Evolutionary conservation across 805 yeast genomes (phyloP).

Genomic region (Kodamaea laetipori): DNA sequence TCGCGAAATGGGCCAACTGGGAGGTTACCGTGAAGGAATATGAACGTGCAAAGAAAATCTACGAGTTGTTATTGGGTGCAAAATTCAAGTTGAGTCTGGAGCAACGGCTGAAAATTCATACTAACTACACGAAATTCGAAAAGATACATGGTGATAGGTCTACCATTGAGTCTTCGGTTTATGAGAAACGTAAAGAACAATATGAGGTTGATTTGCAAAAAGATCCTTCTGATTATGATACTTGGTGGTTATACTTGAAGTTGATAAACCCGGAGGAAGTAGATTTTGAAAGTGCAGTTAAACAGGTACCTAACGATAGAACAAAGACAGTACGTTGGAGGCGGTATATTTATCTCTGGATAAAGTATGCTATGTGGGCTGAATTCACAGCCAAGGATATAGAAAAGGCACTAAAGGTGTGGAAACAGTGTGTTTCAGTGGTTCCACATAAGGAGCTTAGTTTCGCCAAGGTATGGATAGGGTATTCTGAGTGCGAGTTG

Average conservation of each 20-base stretch:
- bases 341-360: constrained; percentile 70
- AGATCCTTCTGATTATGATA: constrained; percentile 63
- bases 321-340: constrained; percentile 55
- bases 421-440: constrained; percentile 47
- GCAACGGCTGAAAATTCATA: constrained; percentile 37
- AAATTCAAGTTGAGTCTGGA: constrained; percentile 29
- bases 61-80: constrained; percentile 45
- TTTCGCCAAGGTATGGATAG: constrained; percentile 74
- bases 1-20: constrained; percentile 68
- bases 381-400: constrained; percentile 52
- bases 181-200: constrained; percentile 53
- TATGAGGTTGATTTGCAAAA: constrained; percentile 52
- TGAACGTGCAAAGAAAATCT: constrained; percentile 65
- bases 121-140: constrained; percentile 55
- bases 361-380: constrained; percentile 60
- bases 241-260: constrained; percentile 79
- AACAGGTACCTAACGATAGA: constrained; percentile 35
- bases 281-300: constrained; percentile 48
- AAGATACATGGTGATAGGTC: constrained; percentile 60
- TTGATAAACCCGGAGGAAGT: constrained; percentile 44
- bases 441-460: constrained; percentile 65
- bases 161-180: constrained; percentile 54
- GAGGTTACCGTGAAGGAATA: constrained; percentile 61
- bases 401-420: constrained; percentile 51
- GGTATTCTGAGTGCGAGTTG: constrained; percentile 70